Base-by-base conservation (phyloP, 495 filamentous ascomycete species). In the Immersiella caudata region DNA sequence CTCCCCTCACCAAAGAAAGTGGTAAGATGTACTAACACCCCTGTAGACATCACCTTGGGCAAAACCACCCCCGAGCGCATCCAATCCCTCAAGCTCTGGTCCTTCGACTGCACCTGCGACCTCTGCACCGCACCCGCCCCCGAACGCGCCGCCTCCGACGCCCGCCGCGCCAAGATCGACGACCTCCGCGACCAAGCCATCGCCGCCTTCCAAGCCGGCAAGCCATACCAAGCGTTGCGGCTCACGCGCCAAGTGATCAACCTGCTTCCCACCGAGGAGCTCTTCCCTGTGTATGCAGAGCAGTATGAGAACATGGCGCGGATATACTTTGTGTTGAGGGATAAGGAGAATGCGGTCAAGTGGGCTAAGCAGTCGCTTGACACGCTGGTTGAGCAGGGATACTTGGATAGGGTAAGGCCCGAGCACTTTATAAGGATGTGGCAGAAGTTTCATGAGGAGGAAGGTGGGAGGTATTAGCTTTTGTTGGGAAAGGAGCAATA, bases 271-370 rank as follows among this genome's bases (percentile, higher is more conserved):
- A 51, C 62, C 6, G 78, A 80, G 61, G 73, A 76, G 22, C 72
- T 81, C 25, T 72, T 73, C 20, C 74, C 75, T 6, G 60, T 78
- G 60, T 75, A 74, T 49, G 64, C 72, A 2, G 78, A 79, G 63
- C 77, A 79, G 59, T 80, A 79, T 50, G 79, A 80, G 67, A 78
- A 79, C 54, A 65, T 82, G 58, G 78, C 76, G 49, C 68, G 79
- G 21, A 66, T 80, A 11, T 82, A 76, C 67, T 82, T 68, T 69
- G 75, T 77, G 29, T 55, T 75, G 29, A 51, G 68, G 22, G 78
- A 82, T 36, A 69, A 40, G 66, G 60, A 75, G 70, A 79, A 72
- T 46, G 74, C 79, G 6, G 62, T 60, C 6, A 73, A 74, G 63
- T 79, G 77, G 24, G 76, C 74, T 0, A 65, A 71, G 51, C 22